Percentiles rank a stretch among this genome's conserved stretches.
Conservation (phyloP, 176 grass and related monocot species). For the Puccinellia tenuiflora region DNA sequence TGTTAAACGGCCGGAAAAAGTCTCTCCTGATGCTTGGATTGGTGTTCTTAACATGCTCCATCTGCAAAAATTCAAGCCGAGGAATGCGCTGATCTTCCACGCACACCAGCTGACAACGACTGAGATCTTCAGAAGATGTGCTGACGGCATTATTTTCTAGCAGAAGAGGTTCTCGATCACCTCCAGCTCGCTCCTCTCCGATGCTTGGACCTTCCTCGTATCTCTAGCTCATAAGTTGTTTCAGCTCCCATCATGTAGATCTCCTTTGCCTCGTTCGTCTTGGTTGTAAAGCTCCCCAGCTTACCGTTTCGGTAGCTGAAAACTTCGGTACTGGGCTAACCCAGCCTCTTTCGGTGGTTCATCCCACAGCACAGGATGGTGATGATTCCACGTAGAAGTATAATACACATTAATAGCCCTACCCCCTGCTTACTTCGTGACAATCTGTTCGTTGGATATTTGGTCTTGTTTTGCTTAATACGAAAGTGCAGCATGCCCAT, state of each 20-base stretch:
- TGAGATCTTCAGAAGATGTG: too few species aligned
- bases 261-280: too few species aligned
- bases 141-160: too few species aligned
- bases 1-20: background rate
- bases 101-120: too few species aligned
- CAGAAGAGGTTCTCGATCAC: too few species aligned
- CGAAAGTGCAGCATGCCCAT: background rate
- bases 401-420: background rate
- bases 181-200: too few species aligned
- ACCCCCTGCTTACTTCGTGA: background rate
- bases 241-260: too few species aligned
- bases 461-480: background rate
- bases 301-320: too few species aligned
- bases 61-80: background rate
- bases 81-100: too few species aligned
- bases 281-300: too few species aligned
- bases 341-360: background rate
- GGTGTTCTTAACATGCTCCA: background rate
- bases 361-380: background rate
- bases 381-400: background rate
- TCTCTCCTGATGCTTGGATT: background rate
- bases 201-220: too few species aligned
- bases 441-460: background rate
- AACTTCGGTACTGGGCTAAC: background rate
- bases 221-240: too few species aligned